A percentile compares a stretch with the other conserved stretches of the same genome.
Conservation (phyloP, 2,329 filamentous ascomycete species). For the Teratosphaeria gauchensis region DNA sequence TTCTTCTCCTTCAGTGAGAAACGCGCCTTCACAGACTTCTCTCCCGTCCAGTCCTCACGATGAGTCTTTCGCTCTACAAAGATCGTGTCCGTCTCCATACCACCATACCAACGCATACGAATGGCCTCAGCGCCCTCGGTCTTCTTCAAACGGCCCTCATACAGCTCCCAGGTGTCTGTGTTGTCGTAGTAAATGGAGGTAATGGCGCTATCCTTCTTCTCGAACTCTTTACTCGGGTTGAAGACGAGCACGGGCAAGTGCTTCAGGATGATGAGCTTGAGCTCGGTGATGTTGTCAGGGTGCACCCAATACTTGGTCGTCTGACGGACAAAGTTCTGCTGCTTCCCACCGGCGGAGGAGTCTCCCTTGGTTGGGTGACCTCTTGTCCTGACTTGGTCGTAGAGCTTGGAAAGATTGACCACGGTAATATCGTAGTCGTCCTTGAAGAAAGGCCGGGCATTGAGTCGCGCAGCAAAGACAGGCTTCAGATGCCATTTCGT, state of each 20-base stretch:
- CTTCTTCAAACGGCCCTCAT: constrained; percentile 91
- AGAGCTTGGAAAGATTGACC: constrained; percentile 86
- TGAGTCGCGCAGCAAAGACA: constrained; percentile 89
- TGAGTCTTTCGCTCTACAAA: constrained; percentile 98
- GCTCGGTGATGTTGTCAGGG: constrained; percentile 92
- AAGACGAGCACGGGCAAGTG: constrained; percentile 95
- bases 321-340: constrained; percentile 92
- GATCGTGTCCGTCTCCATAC: constrained; percentile 89
- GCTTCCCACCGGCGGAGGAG: constrained; percentile 76
- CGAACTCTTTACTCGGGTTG: constrained; percentile 94
- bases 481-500: constrained; percentile 89
- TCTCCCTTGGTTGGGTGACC: constrained; percentile 91
- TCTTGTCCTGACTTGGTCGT: constrained; percentile 85
- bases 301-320: constrained; percentile 99
- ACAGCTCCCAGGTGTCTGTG: constrained; percentile 84
- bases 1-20: constrained; percentile 96
- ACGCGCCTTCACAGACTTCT: constrained; percentile 96
- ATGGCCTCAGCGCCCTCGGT: constrained; percentile 96
- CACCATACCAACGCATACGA: constrained; percentile 92
- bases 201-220: constrained; percentile 81
- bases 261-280: constrained; percentile 96
- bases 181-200: constrained; percentile 99
- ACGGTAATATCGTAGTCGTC: constrained; percentile 97
- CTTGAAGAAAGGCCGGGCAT: constrained; percentile 96
- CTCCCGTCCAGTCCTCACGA: constrained; percentile 96